phyloP scores from a whole-genome alignment of 2,329 filamentous ascomycete genomes.

The Thelonectria rubi region DNA sequence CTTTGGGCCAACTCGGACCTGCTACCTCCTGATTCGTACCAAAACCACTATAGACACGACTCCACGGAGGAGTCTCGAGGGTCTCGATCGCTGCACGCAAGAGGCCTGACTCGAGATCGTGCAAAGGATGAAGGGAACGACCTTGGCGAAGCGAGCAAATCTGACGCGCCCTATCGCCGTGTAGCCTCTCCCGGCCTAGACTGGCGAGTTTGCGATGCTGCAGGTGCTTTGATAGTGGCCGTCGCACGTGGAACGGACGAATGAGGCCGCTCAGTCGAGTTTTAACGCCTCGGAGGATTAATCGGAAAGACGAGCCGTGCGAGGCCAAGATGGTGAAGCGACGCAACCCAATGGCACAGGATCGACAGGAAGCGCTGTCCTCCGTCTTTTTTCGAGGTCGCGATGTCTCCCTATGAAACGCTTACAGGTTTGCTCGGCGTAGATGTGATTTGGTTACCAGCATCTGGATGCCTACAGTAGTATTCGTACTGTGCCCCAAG shows the following conservation, averaged over 20 bases:
- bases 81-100: neutral
- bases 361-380: conserved; percentile 20
- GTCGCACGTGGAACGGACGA: neutral
- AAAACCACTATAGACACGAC: too few species aligned
- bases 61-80: neutral
- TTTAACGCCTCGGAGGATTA: neutral
- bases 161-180: neutral
- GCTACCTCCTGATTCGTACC: too few species aligned
- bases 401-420: conserved; percentile 38
- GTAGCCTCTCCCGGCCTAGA: neutral
- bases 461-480: too few species aligned
- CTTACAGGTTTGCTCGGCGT: conserved; percentile 15
- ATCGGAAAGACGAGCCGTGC: conserved; percentile 23
- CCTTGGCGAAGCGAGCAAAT: neutral
- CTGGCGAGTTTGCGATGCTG: conserved; percentile 7
- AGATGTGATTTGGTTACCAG: too few species aligned
- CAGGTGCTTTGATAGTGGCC: conserved; percentile 9
- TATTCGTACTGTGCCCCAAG: neutral
- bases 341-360: conserved; percentile 32
- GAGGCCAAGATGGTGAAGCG: conserved; percentile 23
- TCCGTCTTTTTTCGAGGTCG: conserved; percentile 24
- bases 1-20: neutral
- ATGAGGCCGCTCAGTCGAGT: conserved; percentile 23
- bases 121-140: neutral
- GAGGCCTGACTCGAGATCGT: neutral